Base-by-base conservation (phyloP, 2,329 filamentous ascomycete genomes). In the Penicillium vulpinum region DNA sequence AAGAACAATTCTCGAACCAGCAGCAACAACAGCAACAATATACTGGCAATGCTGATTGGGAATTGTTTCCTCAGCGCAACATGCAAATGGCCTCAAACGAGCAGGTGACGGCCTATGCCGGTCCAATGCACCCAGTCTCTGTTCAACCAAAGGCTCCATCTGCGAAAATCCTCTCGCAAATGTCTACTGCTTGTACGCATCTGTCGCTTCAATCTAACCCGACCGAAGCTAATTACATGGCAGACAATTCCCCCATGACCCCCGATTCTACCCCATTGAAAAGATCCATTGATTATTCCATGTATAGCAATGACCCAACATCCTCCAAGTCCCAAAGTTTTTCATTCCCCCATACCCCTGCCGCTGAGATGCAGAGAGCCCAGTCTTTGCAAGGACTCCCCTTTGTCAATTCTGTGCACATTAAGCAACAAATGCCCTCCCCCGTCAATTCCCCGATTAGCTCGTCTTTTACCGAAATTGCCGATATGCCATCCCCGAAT, bases 191-290 rank as follows among this genome's bases (percentile, higher is more conserved):
- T 48, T 67, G 64, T 66, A 61, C 54, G 64, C 18, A 13, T 22
- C 6, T 21, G 8, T 11, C 9, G 22, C 0, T 29, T 29, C 5
- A 21, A 15, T 21, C 4, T 16, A 13, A 31, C n/a, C 13, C 10
- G 3, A 3, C 2, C 5, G 8, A 21, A 8, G 11, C 18, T 39
- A 39, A 54, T 26, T 15, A 40, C 45, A 40, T 49, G 2, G 4
- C 54, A 67, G 64, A 67, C 39, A 60, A 51, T 38, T 65, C 63
- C 39, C 88, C 88, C 56, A 83, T 87, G 44, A 90, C 88, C 28
- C 88, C 88, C 51, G 83, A 82, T 66, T 84, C 85, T 51, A 89
- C 86, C 21, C 87, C 88, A 15, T 73, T 77, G 66, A 76, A 73
- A 65, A 69, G 71, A 63, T 70, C 73, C 51, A 70, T 71, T 59